A percentile compares a stretch with the other conserved stretches of the same genome.
Conservation (phyloP, 2,329 filamentous ascomycete genomes). For the Didymellaceae sp. region DNA sequence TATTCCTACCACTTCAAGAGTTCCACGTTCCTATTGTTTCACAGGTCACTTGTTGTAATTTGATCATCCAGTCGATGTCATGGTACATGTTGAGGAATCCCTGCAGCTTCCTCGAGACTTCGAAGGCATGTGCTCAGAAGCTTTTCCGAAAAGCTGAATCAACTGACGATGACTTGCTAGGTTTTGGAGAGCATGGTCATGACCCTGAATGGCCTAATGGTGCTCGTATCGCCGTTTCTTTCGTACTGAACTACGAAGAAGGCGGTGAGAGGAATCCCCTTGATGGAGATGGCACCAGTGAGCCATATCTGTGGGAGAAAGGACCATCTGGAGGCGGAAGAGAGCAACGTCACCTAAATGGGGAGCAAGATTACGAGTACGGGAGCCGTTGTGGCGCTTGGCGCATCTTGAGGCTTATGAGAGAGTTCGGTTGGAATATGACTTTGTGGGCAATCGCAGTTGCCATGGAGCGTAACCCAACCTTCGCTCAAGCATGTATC, state of each 20-base stretch:
- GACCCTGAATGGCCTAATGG: conserved; percentile 46
- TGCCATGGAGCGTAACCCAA: conserved; percentile 57
- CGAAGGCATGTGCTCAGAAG: conserved; percentile 27
- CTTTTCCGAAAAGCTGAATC: neutral
- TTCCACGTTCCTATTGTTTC: too few relatives aligned
- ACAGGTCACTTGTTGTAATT: neutral
- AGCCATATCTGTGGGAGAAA: conserved; percentile 12
- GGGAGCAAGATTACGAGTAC: conserved; percentile 61
- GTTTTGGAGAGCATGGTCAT: conserved; percentile 51
- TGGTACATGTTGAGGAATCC: conserved; percentile 43
- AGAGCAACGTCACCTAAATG: conserved; percentile 47
- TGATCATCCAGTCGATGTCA: conserved; percentile 6
- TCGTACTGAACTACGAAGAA: conserved; percentile 50
- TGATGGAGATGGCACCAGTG: conserved; percentile 42
- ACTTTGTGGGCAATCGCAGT: conserved; percentile 59
- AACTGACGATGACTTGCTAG: conserved; percentile 40
- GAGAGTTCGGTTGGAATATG: conserved; percentile 57
- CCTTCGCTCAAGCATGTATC: conserved; percentile 55
- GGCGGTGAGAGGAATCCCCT: conserved; percentile 43
- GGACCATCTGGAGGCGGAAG: conserved; percentile 8
- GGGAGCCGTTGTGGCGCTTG: conserved; percentile 58
- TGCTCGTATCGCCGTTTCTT: conserved; percentile 48
- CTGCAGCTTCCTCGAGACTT: conserved; percentile 50
- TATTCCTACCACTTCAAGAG: too few relatives aligned
- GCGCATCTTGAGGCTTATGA: conserved; percentile 58